A percentile compares a stretch with the other conserved stretches of the same genome.
Evolutionary conservation across 805 yeast genomes (phyloP).

Genomic region (Maudiozyma turicensis): DNA sequence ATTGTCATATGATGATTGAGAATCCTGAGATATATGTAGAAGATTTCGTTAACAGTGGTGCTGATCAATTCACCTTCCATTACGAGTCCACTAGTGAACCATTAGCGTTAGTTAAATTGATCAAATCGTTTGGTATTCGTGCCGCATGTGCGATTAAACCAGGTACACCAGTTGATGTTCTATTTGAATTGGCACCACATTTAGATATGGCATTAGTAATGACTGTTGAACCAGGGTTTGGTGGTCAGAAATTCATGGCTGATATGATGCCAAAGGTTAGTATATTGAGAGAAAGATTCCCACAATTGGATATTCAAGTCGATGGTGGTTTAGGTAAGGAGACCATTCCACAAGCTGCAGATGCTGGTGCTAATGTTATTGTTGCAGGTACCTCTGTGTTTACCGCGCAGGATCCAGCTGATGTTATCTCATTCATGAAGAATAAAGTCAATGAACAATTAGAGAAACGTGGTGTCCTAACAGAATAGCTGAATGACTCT

Average conservation of each 20-base stretch:
- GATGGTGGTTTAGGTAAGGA: slow-evolving; percentile 92
- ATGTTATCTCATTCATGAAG: slow-evolving; percentile 62
- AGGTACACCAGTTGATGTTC: slow-evolving; percentile 75
- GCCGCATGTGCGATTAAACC: slow-evolving; percentile 96
- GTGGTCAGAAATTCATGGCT: slow-evolving; percentile 93
- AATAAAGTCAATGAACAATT: slow-evolving; percentile 46
- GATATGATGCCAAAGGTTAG: slow-evolving; percentile 96
- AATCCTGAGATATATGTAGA: slow-evolving; percentile 89
- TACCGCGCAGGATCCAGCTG: slow-evolving; percentile 69
- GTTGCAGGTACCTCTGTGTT: slow-evolving; percentile 96
- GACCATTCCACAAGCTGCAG: slow-evolving; percentile 81
- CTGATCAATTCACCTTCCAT: slow-evolving; percentile 93
- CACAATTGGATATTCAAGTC: slow-evolving; percentile 80
- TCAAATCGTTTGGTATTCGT: slow-evolving; percentile 73
- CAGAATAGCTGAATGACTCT: neutral
- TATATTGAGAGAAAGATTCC: slow-evolving; percentile 59
- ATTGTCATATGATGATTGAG: slow-evolving; percentile 98
- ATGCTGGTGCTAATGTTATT: slow-evolving; percentile 95
- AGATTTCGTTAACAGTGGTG: slow-evolving; percentile 87
- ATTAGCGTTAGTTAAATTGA: slow-evolving; percentile 57
- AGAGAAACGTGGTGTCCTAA: slow-evolving; percentile 36
- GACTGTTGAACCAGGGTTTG: slow-evolving; percentile 99
- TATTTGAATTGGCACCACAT: slow-evolving; percentile 61
- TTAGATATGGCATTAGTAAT: slow-evolving; percentile 93
- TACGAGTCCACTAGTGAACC: slow-evolving; percentile 86